A percentile compares a stretch with the other conserved stretches of the same genome.
Evolutionary conservation across 2,329 filamentous ascomycete genomes (phyloP).

Genomic region (Diaporthe vaccinii): DNA sequence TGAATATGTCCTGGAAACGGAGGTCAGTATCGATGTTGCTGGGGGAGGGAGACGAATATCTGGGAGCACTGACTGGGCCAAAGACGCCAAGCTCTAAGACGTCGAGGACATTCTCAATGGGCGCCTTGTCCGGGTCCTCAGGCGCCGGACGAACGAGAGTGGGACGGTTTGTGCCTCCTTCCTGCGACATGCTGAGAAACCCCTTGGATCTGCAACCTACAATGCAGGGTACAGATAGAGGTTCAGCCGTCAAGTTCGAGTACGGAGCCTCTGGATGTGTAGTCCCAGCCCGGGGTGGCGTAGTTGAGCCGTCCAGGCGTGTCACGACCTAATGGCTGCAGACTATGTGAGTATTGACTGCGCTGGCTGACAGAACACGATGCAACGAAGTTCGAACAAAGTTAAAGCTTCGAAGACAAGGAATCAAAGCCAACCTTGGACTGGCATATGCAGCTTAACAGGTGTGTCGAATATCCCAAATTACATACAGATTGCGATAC

Average conservation of each 20-base stretch:
- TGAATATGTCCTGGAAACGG: slow-evolving; percentile 76
- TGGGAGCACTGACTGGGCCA: slow-evolving; percentile 71
- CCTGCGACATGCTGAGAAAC: slow-evolving; percentile 19
- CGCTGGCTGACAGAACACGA: not conserved
- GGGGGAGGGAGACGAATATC: not conserved
- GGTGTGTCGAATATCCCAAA: not conserved
- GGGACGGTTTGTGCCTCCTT: slow-evolving; percentile 45
- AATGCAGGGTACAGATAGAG: not conserved
- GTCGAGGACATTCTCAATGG: slow-evolving; percentile 91
- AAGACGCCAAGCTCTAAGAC: slow-evolving; percentile 84
- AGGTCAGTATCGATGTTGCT: not conserved
- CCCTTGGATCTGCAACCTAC: not conserved
- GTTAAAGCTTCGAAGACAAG: not conserved
- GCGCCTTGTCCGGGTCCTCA: slow-evolving; percentile 77
- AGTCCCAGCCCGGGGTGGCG: not conserved
- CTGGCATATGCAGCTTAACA: not conserved
- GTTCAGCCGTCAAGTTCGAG: not conserved
- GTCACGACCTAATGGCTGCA: not conserved
- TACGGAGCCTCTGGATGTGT: not conserved
- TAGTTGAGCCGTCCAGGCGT: not conserved
- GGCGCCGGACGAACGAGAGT: slow-evolving; percentile 84
- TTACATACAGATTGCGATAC: slow-evolving; percentile 14
- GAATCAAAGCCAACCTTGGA: not conserved
- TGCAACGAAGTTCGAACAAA: not conserved
- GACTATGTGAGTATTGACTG: not conserved